Base-by-base conservation (phyloP, 164 flowering plant species). In the Vitis rupestris region DNA sequence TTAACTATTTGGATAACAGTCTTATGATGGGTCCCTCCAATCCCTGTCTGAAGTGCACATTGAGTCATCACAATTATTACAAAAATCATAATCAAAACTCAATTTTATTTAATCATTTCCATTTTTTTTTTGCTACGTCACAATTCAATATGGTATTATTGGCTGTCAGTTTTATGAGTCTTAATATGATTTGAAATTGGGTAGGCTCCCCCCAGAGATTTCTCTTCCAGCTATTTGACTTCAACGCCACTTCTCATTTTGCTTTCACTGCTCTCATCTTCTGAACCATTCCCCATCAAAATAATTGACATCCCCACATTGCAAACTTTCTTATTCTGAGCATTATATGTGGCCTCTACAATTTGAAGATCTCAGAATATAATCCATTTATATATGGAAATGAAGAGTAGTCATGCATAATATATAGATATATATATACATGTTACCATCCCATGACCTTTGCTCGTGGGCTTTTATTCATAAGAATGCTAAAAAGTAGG, bases 1-100 rank as follows among this genome's bases (percentile, higher is more conserved):
- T 62, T 49, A 73, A 69, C 73, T 15, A 61, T 48, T 13, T 61
- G 44, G 57, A 67, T 62, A 65, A 61, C 27, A 53, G 23, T 16
- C 12, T 59, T 9, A 53, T 51, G 7, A 48, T 57, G 67, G 72
- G 66, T 17, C 72, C 70, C 61, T 50, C 67, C 59, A 50, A 66
- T 60, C 69, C 44, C 8, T 54, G 58, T 27, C 69, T 52, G 1
- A 71, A 74, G 78, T 78, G 81, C 67, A 50, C 4, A 49, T 50
- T 71, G 78, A 78, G 78, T 78, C 81, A 78, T 65, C 65, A 55
- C 58, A 66, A 59, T 5, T 66, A 16, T 65, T 63, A 31, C 17
- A 61, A 62, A 64, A 49, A 27, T 55, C 13, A 31, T 56, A 29
- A 65, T 51, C 17, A 55, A 14, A 58, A 37, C 15, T 49, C 37